Evolutionary conservation across 140 eudicot genomes (phyloP), one percentile per base, ranked within the genome.

Genomic region (Cichorium intybus): DNA sequence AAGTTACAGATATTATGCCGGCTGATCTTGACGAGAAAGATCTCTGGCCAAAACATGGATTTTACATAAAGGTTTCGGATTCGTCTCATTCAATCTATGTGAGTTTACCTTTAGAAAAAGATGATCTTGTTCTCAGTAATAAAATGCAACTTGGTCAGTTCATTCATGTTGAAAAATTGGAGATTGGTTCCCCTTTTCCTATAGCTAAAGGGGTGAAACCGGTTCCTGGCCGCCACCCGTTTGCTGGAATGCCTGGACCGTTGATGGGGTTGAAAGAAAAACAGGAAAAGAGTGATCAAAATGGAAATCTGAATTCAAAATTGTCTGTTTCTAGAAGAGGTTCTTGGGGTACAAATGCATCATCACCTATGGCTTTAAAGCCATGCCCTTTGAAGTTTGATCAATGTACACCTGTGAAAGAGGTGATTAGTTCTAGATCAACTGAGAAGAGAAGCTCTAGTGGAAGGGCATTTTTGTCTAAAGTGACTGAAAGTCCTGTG

Each of bases 131-230:
- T 51, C 61, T 92, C 1, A 88, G 83, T 64, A 80, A 92, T 70
- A 84, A 88, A 45, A 73, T 92, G 73, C 98, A 88, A 60, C 77
- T 92, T 22, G 98, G 98, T 0, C 98, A 92, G 74, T 92, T 92
- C 75, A 63, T 92, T n/a, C 83, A 83, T 33, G 88, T 92, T 12
- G 92, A 92, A 21, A 72, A 54, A 51, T 14, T 92, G 17, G 98
- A 85, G 56, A 75, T 81, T 4, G 87, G 92, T 7, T 87, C 95
- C 28, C 96, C 95, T 2, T 93, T 92, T 70, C 98, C 98, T 0
- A 35, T 88, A 1, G 87, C 78, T 2, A 81, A 64, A 63, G 98
- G 95, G 6, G 84, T 89, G 0, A 92, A 85, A 63, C 96, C 92
- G 10, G 39, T 92, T 12, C 93, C 89, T 5, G 98, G 98, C 0